Evolutionary conservation across 306 rosid species (phyloP).

Genomic region (Quercus bicolor): DNA sequence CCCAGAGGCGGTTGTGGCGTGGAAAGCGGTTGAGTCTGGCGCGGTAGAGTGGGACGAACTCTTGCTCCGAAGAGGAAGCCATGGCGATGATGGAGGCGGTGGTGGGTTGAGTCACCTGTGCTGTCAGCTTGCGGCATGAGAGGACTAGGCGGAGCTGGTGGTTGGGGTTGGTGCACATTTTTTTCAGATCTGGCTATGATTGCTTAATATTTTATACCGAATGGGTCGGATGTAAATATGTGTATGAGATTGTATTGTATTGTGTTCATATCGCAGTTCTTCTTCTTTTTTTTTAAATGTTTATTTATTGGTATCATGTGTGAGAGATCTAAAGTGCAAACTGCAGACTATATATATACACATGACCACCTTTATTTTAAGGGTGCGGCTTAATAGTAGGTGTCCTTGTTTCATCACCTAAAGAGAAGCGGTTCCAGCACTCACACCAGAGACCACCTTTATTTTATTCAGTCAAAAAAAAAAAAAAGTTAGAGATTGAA

Average conservation of each 20-base stretch:
- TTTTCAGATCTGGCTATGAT: not conserved
- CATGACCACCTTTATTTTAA: too few species aligned
- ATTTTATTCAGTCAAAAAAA: too few species aligned
- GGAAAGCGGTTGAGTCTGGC: conserved; percentile 22
- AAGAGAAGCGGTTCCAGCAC: rapidly evolving
- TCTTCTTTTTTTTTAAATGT: too few species aligned
- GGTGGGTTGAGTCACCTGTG: conserved; percentile 19
- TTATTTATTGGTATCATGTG: too few species aligned
- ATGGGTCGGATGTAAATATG: too few species aligned
- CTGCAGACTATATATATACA: too few species aligned
- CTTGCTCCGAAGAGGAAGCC: conserved; percentile 38
- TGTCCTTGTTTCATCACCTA: rapidly evolving
- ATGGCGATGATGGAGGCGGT: conserved; percentile 34
- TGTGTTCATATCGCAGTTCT: too few species aligned
- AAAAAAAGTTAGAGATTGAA: too few species aligned
- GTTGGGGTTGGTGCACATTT: conserved; percentile 15
- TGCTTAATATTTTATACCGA: not conserved
- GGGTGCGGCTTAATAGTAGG: too few species aligned
- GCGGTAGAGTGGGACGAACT: conserved; percentile 22
- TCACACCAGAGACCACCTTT: too few species aligned
- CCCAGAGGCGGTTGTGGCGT: conserved; percentile 22
- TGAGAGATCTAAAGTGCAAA: too few species aligned
- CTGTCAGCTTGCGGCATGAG: conserved; percentile 30
- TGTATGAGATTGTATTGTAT: too few species aligned
- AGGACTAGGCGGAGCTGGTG: conserved; percentile 25